Conservation (phyloP, 208 protist genomes). For the Leishmania braziliensis region DNA sequence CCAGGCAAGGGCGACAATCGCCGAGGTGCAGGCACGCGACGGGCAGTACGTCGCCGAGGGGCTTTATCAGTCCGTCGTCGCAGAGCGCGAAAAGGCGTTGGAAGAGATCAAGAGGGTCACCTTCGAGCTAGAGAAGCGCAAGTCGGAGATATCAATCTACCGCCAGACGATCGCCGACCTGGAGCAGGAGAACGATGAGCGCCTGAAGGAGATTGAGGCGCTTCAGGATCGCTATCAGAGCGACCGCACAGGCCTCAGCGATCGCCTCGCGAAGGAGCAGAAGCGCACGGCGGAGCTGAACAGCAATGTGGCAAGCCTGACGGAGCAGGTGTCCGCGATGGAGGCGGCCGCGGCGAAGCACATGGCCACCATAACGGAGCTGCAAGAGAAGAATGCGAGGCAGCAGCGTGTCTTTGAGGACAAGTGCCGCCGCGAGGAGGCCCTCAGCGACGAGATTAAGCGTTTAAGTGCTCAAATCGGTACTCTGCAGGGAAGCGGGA, state of each 20-base stretch:
- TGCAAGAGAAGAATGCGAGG: conserved; percentile 55
- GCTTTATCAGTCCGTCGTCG: conserved; percentile 59
- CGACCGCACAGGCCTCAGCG: conserved; percentile 45
- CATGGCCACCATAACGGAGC: conserved; percentile 30
- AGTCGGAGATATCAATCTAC: conserved; percentile 88
- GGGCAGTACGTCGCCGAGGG: conserved; percentile 68
- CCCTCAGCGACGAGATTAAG: conserved; percentile 34
- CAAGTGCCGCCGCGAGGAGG: conserved; percentile 62
- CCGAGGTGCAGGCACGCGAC: conserved; percentile 28
- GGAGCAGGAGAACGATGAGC: conserved; percentile 84
- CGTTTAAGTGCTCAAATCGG: conserved; percentile 25
- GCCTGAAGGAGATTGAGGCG: conserved; percentile 78
- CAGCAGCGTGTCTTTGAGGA: conserved; percentile 75
- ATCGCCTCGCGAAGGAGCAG: conserved; percentile 57
- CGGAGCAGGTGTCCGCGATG: conserved; percentile 30
- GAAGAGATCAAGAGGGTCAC: conserved; percentile 55
- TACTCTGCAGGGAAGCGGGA: conserved; percentile 3
- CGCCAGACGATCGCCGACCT: conserved; percentile 82
- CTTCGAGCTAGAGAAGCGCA: conserved; percentile 79
- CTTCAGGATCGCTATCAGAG: conserved; percentile 65
- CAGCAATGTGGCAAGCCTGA: conserved; percentile 15
- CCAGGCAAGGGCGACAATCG: conserved; percentile 44
- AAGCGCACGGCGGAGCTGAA: conserved; percentile 43
- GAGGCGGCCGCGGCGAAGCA: conserved; percentile 34
- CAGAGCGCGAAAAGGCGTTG: conserved; percentile 47